These are phyloP conservation scores for Fusarium sp. DNA, from an alignment of 2,329 filamentous ascomycete species.

Conservation along the genomic window DNA sequence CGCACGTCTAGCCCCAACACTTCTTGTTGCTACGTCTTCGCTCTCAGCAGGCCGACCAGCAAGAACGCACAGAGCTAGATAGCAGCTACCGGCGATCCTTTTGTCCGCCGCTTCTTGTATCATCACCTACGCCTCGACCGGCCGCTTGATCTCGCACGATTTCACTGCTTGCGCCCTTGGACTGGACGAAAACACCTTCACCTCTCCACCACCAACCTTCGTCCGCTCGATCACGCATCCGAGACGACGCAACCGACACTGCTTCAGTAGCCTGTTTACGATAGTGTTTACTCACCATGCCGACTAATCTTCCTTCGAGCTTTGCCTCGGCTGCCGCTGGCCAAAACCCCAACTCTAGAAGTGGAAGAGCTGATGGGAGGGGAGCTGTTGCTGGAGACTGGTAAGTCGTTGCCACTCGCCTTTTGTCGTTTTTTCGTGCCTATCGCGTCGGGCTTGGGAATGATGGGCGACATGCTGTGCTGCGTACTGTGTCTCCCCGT, in stretches of 20 bases:
- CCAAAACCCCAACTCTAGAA: constrained; percentile 71
- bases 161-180: constrained; percentile 29
- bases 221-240: constrained; percentile 33
- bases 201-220: constrained; percentile 21
- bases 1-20: constrained; percentile 29
- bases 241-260: constrained; percentile 25
- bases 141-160: constrained; percentile 34
- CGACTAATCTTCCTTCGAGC: constrained; percentile 82
- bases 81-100: constrained; percentile 26
- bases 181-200: constrained; percentile 39
- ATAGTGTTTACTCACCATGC: constrained; percentile 61
- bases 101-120: constrained; percentile 22
- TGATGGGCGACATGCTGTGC: constrained; percentile 31
- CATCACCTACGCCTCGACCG: constrained; percentile 22
- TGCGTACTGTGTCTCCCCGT: constrained; percentile 32
- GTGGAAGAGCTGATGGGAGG: constrained; percentile 69
- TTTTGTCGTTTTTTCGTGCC: constrained; percentile 8
- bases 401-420: constrained; percentile 62
- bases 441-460: constrained; percentile 14
- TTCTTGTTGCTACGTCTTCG: constrained; percentile 29
- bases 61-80: constrained; percentile 29
- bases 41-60: constrained; percentile 26
- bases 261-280: constrained; percentile 11
- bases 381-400: constrained; percentile 75
- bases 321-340: constrained; percentile 87